These are phyloP conservation scores for Amanita inopinata DNA, from an alignment of 768 basidiomycete species.

Conservation along the genomic window DNA sequence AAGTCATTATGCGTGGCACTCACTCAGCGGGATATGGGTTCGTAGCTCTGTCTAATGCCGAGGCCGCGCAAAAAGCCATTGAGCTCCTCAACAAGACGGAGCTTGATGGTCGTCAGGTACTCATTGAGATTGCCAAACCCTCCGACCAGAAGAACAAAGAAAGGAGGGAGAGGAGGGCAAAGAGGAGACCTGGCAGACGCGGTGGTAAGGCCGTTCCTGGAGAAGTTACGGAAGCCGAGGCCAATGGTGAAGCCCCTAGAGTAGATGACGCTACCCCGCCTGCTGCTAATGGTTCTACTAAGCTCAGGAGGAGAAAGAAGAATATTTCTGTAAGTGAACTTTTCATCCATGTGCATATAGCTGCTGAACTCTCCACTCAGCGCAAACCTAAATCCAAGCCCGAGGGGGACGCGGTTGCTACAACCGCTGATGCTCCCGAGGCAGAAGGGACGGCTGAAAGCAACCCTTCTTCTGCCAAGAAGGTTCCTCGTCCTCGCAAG, in stretches of 20 bases:
- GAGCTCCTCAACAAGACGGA: conserved; percentile 79
- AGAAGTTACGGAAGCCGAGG: conserved; percentile 85
- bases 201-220: conserved; percentile 82
- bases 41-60: conserved; percentile 70
- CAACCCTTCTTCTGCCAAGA: conserved; percentile 31
- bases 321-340: conserved; percentile 43
- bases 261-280: conserved; percentile 42
- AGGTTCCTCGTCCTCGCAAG: conserved; percentile 45
- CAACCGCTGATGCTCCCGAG: conserved; percentile 24
- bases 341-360: conserved; percentile 14
- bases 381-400: conserved; percentile 47
- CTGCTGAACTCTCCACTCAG: conserved; percentile 21
- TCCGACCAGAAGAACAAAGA: conserved; percentile 80
- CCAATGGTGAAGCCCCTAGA: conserved; percentile 63
- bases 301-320: conserved; percentile 82
- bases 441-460: conserved; percentile 28
- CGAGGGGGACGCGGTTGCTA: conserved; percentile 26
- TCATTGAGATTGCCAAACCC: conserved; percentile 91
- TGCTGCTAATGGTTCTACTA: conserved; percentile 60
- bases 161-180: conserved; percentile 67
- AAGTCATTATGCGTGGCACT: conserved; percentile 77
- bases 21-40: conserved; percentile 92
- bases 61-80: conserved; percentile 82
- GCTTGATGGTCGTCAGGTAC: conserved; percentile 81
- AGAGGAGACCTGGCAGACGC: conserved; percentile 78